A percentile compares a stretch with the other conserved stretches of the same genome.
phyloP scores from a whole-genome alignment of 768 basidiomycete species.

The Russula sp. region DNA sequence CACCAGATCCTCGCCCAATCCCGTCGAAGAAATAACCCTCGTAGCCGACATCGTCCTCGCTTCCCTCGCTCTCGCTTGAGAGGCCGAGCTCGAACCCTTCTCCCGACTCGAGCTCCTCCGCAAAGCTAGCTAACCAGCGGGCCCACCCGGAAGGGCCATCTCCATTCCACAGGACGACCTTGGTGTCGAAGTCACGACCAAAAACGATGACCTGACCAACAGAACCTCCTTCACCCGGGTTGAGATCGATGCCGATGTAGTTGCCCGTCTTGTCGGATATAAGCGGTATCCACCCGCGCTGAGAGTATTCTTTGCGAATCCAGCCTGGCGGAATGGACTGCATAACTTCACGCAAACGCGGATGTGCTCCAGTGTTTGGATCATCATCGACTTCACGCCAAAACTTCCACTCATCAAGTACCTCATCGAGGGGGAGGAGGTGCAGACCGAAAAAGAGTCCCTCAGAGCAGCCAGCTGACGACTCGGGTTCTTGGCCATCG shows the following conservation, averaged over 20 bases:
- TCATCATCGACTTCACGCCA: slow-evolving; percentile 94
- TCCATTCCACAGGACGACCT: slow-evolving; percentile 90
- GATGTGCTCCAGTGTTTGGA: slow-evolving; percentile 77
- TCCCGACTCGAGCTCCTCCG: slow-evolving; percentile 85
- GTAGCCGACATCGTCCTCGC: slow-evolving; percentile 82
- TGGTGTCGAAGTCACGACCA: slow-evolving; percentile 98
- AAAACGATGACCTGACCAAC: slow-evolving; percentile 96
- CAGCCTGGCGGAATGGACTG: slow-evolving; percentile 84
- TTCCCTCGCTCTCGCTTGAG: slow-evolving; percentile 51
- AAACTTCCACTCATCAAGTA: slow-evolving; percentile 92
- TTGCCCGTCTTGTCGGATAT: slow-evolving; percentile 92
- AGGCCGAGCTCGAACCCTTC: slow-evolving; percentile 81
- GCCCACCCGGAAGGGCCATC: slow-evolving; percentile 93
- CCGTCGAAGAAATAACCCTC: slow-evolving; percentile 84
- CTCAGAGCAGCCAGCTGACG: slow-evolving; percentile 78
- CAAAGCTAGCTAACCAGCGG: slow-evolving; percentile 85
- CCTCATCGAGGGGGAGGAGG: slow-evolving; percentile 88
- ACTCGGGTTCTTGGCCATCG: slow-evolving; percentile 93
- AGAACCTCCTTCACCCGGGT: slow-evolving; percentile 68
- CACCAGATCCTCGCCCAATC: slow-evolving; percentile 67
- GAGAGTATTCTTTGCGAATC: slow-evolving; percentile 86
- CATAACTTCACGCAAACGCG: slow-evolving; percentile 68
- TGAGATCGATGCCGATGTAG: slow-evolving; percentile 93
- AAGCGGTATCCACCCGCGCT: slow-evolving; percentile 94
- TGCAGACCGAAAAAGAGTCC: slow-evolving; percentile 95